These are phyloP conservation scores for Mariannaea sp. DNA, from an alignment of 2,329 filamentous ascomycete genomes.

Conservation along the genomic window DNA sequence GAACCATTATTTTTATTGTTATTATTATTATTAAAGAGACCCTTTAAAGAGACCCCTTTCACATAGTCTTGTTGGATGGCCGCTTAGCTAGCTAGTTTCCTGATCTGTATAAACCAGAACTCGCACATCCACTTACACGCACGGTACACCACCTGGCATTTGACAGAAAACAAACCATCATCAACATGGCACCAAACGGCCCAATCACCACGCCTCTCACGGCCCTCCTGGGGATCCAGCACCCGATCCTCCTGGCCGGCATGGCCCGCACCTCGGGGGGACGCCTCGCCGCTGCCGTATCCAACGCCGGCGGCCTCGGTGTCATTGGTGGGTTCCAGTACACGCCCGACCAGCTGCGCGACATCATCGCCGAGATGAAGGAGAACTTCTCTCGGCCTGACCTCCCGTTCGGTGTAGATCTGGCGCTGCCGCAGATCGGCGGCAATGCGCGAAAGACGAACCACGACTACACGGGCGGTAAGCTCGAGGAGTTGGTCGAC, in stretches of 20 bases:
- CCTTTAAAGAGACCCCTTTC: too few species aligned
- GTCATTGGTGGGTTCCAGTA: slow-evolving; percentile 75
- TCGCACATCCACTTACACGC: slow-evolving; percentile 3
- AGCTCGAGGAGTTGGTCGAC: slow-evolving; percentile 84
- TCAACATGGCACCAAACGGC: slow-evolving; percentile 48
- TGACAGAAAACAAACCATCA: too few species aligned
- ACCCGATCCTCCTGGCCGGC: slow-evolving; percentile 89
- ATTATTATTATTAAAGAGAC: too few species aligned
- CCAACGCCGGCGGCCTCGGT: slow-evolving; percentile 84
- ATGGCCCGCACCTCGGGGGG: slow-evolving; percentile 89
- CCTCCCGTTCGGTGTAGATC: slow-evolving; percentile 87
- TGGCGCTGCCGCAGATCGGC: slow-evolving; percentile 88
- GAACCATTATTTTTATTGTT: too few species aligned
- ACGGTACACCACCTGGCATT: background rate
- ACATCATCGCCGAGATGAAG: slow-evolving; percentile 88
- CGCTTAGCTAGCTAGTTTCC: background rate
- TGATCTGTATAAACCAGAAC: background rate
- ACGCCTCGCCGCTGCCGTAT: slow-evolving; percentile 80
- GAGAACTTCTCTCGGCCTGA: slow-evolving; percentile 66
- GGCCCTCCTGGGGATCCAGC: slow-evolving; percentile 77
- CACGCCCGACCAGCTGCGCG: slow-evolving; percentile 73
- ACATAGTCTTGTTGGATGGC: too few species aligned
- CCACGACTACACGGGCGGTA: slow-evolving; percentile 91
- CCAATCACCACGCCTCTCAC: slow-evolving; percentile 79
- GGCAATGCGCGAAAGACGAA: slow-evolving; percentile 86